Conservation (phyloP, 441 rosid genomes). For the Iberis amara region DNA sequence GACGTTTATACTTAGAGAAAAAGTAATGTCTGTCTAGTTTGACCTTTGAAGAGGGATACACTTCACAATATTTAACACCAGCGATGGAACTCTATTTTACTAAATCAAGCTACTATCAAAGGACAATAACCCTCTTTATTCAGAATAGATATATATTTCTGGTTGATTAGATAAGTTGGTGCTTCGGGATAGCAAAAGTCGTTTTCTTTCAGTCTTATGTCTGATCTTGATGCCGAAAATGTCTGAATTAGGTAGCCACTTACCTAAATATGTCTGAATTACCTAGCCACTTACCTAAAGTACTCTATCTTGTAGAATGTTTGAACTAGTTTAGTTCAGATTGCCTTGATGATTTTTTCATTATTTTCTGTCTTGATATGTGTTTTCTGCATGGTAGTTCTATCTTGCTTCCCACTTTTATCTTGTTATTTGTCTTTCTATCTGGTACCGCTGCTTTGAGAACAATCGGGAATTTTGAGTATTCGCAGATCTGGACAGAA, state of each 20-base stretch:
- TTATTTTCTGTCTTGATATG: conserved; percentile 7
- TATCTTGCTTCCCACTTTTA: not conserved
- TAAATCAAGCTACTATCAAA: conserved; percentile 10
- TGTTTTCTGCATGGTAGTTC: not conserved
- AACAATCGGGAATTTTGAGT: conserved; percentile 18
- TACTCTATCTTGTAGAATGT: conserved; percentile 1
- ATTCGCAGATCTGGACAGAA: conserved; percentile 71
- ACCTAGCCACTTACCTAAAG: not conserved
- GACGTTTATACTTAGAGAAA: conserved; percentile 1
- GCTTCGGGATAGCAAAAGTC: not conserved
- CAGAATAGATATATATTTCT: not conserved
- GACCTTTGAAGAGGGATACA: conserved; percentile 6
- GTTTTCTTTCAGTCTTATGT: not conserved
- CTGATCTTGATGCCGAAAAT: not conserved
- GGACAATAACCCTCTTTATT: not conserved
- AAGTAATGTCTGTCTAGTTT: conserved; percentile 5
- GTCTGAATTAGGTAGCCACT: not conserved
- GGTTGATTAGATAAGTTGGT: not conserved
- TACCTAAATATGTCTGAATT: too few species aligned
- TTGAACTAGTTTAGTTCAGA: not conserved
- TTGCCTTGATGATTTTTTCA: not conserved
- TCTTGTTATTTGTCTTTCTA: conserved; percentile 2
- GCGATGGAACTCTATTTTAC: conserved; percentile 7
- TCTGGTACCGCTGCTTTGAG: conserved; percentile 4
- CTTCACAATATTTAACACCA: conserved; percentile 1